Conservation (phyloP, 2,329 filamentous ascomycete species). For the Calycina marina region DNA sequence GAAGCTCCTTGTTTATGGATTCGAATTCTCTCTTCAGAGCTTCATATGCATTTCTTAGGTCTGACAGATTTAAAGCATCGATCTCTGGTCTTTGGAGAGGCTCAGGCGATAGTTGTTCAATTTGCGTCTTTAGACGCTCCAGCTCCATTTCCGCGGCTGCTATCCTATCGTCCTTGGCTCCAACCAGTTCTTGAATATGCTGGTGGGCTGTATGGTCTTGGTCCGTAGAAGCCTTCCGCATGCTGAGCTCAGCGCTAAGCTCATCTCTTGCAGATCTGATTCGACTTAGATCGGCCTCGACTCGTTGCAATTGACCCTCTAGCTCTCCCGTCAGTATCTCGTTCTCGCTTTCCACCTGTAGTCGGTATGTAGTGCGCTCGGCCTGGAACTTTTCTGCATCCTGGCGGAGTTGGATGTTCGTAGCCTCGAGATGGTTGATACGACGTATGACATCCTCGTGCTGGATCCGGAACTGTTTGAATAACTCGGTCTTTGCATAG, state of each 20-base stretch:
- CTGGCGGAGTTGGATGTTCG: slow-evolving; percentile 70
- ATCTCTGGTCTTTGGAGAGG: slow-evolving; percentile 31
- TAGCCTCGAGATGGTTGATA: slow-evolving; percentile 81
- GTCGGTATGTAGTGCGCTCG: slow-evolving; percentile 70
- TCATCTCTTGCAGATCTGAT: slow-evolving; percentile 79
- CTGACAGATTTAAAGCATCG: slow-evolving; percentile 49
- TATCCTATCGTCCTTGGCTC: slow-evolving; percentile 69
- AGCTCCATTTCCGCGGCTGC: slow-evolving; percentile 70
- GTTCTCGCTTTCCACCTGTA: slow-evolving; percentile 68
- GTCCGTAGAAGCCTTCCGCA: slow-evolving; percentile 67
- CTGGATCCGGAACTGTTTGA: slow-evolving; percentile 80
- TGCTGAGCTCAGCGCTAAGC: slow-evolving; percentile 63
- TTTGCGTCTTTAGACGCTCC: slow-evolving; percentile 47
- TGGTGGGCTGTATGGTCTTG: slow-evolving; percentile 55
- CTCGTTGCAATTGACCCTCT: slow-evolving; percentile 65
- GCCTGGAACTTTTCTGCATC: slow-evolving; percentile 75
- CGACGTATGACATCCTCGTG: slow-evolving; percentile 87
- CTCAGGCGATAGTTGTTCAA: slow-evolving; percentile 30
- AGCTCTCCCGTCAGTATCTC: slow-evolving; percentile 60
- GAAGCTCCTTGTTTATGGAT: slow-evolving; percentile 74
- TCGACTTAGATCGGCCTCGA: slow-evolving; percentile 73
- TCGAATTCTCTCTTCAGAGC: slow-evolving; percentile 68
- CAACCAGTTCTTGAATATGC: slow-evolving; percentile 67
- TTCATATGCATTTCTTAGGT: slow-evolving; percentile 58
- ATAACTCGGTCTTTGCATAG: slow-evolving; percentile 81